Evolutionary conservation across 2,329 filamentous ascomycete species (phyloP), one percentile per base, ranked within the genome.

Genomic region (Shiraia sp.): DNA sequence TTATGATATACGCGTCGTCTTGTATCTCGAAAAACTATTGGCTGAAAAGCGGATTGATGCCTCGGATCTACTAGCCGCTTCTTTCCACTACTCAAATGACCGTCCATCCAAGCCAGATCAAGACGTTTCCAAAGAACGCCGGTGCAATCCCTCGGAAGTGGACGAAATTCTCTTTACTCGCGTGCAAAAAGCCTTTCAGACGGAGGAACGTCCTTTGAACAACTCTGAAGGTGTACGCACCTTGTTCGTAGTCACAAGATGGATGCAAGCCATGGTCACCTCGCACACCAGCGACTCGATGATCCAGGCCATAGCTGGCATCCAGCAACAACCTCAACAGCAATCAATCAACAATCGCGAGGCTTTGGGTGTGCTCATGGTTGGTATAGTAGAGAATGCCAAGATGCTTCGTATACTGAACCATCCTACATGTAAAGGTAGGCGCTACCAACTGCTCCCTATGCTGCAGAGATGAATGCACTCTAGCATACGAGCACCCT

Each of bases 291-390:
- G 57, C 47, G 65, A 70, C 28, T 65, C 65, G 9, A 66, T 71
- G 58, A 61, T 70, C 19, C 63, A 72, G 27, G 68, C 66, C 26
- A 68, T 72, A 55, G 45, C 12, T 64, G 73, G 66, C 8, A 65
- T 66, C 16, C 60, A 65, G 74, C 78, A 27, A 68, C 76, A 37
- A 74, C 79, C 26, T 71, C 78, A 37, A 67, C 76, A 26, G 63
- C 75, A 83, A 23, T 82, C 86, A 36, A 79, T 83, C 72, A 81
- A 78, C 31, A 75, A 83, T 2, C 77, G 81, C 14, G 80, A 82
- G 32, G 84, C 82, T 0, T 79, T 88, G 46, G 80, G 84, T 2
- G 78, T 84, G 59, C 71, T 88, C 13, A 68, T 87, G 5, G 69
- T 86, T 34, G 77, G 79, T 0, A 72, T 86, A 9, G 77, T 80